These are phyloP conservation scores for Raffaelea ambrosiae DNA, from an alignment of 2,329 filamentous ascomycete species.

Conservation along the genomic window DNA sequence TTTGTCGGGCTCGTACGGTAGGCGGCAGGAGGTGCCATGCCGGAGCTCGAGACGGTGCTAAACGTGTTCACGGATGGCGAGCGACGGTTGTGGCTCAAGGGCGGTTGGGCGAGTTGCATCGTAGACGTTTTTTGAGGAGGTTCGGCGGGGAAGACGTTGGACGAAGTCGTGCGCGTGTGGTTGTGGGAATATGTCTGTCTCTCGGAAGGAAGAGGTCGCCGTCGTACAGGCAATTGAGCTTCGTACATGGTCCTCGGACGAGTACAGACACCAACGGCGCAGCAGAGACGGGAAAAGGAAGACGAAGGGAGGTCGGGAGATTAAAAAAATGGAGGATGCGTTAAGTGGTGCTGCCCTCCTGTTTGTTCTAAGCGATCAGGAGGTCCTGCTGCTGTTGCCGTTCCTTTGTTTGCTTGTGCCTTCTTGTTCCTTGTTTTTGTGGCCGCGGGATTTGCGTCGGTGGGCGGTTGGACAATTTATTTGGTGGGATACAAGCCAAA, in stretches of 20 bases:
- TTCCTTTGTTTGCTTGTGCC: too few relatives aligned
- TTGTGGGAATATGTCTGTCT: constrained; percentile 46
- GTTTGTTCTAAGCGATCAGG: too few relatives aligned
- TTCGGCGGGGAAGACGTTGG: constrained; percentile 34
- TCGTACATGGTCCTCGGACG: constrained; percentile 20
- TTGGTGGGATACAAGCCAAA: too few relatives aligned
- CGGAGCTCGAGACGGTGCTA: constrained; percentile 55
- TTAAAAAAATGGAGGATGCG: too few relatives aligned
- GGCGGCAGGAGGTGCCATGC: constrained; percentile 41
- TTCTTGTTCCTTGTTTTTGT: too few relatives aligned
- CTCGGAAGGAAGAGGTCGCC: constrained; percentile 17
- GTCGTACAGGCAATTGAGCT: constrained; percentile 21
- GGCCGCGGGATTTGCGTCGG: too few relatives aligned
- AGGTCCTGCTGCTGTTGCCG: too few relatives aligned
- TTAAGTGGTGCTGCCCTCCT: too few relatives aligned
- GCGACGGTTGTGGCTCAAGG: constrained; percentile 37
- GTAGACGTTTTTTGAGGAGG: constrained; percentile 15
- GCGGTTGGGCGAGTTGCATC: constrained; percentile 23
- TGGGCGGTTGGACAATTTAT: too few relatives aligned
- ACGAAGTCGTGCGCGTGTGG: constrained; percentile 47
- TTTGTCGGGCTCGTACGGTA: constrained; percentile 46
- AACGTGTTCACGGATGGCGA: constrained; percentile 60
- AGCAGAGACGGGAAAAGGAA: not conserved
- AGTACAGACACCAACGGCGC: too few relatives aligned
- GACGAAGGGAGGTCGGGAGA: too few relatives aligned